Percentiles rank a stretch among this genome's conserved stretches.
Conservation (phyloP, 495 filamentous ascomycete genomes). For the Aspergillus cavernicola region DNA sequence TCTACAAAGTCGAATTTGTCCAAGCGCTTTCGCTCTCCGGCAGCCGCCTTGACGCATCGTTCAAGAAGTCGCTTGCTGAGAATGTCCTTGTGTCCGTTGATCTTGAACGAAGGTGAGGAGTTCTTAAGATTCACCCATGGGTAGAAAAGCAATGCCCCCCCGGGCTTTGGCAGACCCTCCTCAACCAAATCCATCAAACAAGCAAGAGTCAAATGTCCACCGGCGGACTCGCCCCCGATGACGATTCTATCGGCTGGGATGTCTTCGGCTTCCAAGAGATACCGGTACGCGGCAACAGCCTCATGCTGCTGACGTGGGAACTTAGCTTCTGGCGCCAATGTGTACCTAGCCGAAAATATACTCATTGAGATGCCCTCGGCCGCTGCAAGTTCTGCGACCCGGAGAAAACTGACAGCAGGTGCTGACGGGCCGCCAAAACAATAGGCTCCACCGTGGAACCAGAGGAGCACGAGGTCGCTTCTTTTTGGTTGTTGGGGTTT, state of each 20-base stretch:
- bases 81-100: background rate
- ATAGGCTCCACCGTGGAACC: background rate
- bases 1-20: background rate
- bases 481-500: background rate
- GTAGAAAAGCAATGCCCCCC: background rate
- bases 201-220: background rate
- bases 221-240: background rate
- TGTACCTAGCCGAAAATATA: background rate
- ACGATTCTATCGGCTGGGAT: background rate
- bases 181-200: background rate
- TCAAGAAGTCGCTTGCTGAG: constrained; percentile 5
- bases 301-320: background rate
- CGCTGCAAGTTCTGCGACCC: background rate
- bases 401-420: background rate
- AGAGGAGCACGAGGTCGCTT: background rate
- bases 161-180: background rate
- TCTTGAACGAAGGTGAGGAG: background rate
- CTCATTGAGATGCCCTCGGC: background rate
- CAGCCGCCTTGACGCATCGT: background rate
- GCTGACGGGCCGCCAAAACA: background rate
- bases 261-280: background rate
- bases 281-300: background rate
- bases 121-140: background rate
- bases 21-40: background rate
- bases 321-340: background rate